phyloP scores from a whole-genome alignment of 371 early-diverging fungal genomes.

The Globomyces sp. region DNA sequence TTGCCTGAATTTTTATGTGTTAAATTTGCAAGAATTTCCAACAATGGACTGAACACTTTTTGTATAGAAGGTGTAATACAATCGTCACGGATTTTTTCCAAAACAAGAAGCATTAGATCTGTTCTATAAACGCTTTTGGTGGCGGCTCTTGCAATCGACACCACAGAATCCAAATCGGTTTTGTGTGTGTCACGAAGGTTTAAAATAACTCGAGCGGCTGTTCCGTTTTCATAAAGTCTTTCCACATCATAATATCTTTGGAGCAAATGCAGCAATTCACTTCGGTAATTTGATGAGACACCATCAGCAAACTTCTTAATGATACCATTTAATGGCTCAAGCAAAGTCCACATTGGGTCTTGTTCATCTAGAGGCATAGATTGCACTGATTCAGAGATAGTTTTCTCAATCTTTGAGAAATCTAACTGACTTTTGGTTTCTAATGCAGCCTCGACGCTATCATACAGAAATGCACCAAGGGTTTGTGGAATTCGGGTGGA shows the following conservation, averaged over 20 bases:
- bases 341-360: slow-evolving; percentile 55
- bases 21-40: slow-evolving; percentile 82
- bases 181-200: slow-evolving; percentile 82
- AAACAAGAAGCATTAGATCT: slow-evolving; percentile 69
- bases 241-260: slow-evolving; percentile 85
- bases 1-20: slow-evolving; percentile 75
- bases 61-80: slow-evolving; percentile 59
- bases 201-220: slow-evolving; percentile 86
- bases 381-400: neutral
- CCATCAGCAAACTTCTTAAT: slow-evolving; percentile 73
- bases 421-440: neutral
- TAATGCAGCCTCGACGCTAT: neutral
- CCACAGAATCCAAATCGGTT: slow-evolving; percentile 73
- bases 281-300: slow-evolving; percentile 72
- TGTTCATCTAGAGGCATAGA: slow-evolving; percentile 32
- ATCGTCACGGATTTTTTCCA: slow-evolving; percentile 74
- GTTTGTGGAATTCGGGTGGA: slow-evolving; percentile 83
- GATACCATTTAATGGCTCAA: slow-evolving; percentile 66
- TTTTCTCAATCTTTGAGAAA: neutral
- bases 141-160: slow-evolving; percentile 77
- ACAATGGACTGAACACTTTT: slow-evolving; percentile 69
- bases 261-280: slow-evolving; percentile 70
- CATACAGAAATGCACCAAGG: slow-evolving; percentile 50
- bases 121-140: slow-evolving; percentile 78
- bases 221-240: slow-evolving; percentile 69